Base-by-base conservation (phyloP, 768 basidiomycete genomes). In the Mycena crocata region DNA sequence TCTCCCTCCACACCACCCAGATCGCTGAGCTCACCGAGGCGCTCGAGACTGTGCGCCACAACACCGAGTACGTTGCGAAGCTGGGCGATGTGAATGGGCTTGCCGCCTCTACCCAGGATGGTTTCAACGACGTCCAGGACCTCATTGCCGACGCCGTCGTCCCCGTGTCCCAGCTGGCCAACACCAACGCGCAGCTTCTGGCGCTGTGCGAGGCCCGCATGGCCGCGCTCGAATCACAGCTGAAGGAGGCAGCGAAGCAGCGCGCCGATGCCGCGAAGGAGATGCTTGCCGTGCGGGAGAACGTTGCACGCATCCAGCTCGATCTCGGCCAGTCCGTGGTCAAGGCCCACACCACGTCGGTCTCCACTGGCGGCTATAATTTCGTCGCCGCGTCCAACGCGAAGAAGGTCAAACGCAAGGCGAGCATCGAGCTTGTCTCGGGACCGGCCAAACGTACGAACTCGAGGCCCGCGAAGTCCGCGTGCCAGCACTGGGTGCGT, bases 381-480 rank as follows among this genome's bases (percentile, higher is more conserved):
- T 51, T 34, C 32, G 14, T 9, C 14, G 42, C 44, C 32, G 21
- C 39, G 1, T 2, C 50, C 24, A 23, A 31, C 15, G 31, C 6
- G 37, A 51, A 51, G 49, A 61, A 49, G 57, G 30, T 9, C 21
- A 50, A 51, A 48, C 34, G 35, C 35, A 39, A 59, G 19, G 46
- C 48, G 13, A 32, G 28, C 19, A n/a, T 30, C 24, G 59, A 50
- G 28, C 28, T 32, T n/a, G 12, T 31, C 2, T 2, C 48, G 3
- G 26, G 21, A 1, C 30, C 48, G 5, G 34, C 23, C 7, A 60
- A 60, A 24, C 23, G 45, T n/a, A 12, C 21, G 10, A 24, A 21
- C 34, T 37, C 12, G 40, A 51, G 14, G 40, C 60, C 60, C 40
- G 31, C 51, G 50, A 51, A 51, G 40, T 3, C 30, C 19, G 23